Conservation (phyloP, 768 basidiomycete species). For the Gloeopeniophorella convolvens region DNA sequence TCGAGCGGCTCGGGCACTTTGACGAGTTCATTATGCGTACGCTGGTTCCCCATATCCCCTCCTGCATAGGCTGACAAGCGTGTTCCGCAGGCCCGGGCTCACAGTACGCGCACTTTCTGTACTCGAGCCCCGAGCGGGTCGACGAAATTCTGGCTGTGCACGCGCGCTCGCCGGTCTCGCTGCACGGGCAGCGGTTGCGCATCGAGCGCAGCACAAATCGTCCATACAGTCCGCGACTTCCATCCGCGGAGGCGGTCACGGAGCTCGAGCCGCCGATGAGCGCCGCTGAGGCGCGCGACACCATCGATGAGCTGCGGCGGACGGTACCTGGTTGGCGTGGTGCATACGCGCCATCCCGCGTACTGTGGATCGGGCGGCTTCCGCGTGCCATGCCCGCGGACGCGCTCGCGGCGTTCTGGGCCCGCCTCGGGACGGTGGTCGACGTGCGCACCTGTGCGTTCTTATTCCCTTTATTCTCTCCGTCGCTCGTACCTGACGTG, state of each 20-base stretch:
- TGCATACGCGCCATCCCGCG: background rate
- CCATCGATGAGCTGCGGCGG: conserved; percentile 3
- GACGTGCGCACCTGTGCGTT: conserved; percentile 15
- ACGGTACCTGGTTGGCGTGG: conserved; percentile 7
- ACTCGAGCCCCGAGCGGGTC: conserved; percentile 1
- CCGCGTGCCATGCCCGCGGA: background rate
- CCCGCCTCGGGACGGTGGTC: conserved; percentile 14
- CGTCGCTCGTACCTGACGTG: background rate
- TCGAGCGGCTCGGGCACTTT: background rate
- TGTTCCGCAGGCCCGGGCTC: conserved; percentile 1
- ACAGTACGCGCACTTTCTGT: conserved; percentile 9
- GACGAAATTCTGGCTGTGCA: conserved; percentile 1
- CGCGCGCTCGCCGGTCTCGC: background rate
- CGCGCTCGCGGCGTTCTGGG: conserved; percentile 10
- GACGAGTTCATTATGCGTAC: conserved; percentile 8
- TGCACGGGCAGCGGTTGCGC: background rate
- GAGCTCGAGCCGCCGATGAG: background rate
- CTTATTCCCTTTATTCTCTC: background rate
- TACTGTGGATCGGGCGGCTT: conserved; percentile 10
- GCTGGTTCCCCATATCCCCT: background rate
- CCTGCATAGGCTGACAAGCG: background rate
- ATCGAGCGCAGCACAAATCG: background rate
- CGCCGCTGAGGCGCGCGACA: background rate
- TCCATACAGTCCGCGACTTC: background rate
- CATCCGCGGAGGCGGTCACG: background rate